Base-by-base conservation (phyloP, 768 basidiomycete genomes). In the Suillus hirtellus region DNA sequence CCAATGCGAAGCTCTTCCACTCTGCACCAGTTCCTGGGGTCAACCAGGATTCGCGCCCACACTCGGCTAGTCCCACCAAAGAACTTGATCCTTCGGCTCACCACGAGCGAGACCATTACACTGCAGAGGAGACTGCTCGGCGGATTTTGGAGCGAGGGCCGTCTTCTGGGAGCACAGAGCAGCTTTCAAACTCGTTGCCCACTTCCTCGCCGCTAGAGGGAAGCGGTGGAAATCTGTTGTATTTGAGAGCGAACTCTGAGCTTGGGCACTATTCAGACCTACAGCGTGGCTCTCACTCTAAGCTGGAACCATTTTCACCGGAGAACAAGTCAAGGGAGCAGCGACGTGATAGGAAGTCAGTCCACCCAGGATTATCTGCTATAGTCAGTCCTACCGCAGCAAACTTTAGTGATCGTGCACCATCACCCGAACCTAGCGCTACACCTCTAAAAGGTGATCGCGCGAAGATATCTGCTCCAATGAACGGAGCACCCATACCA, bases 381-480 rank as follows among this genome's bases (percentile, higher is more conserved):
- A 79, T 86, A 11, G 79, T 77, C 60, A 78, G 84, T 55, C 79
- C 88, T 9, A 66, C 59, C 74, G 71, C 55, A 66, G 3, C 74
- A 17, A 67, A 80, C 47, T 76, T 79, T 60, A 60, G 61, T 15
- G 78, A 75, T 21, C 78, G 71, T 66, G 65, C 79, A 14, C 73
- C 81, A 24, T 79, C 80, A 6, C 79, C 82, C 37, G 87, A 89
- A 62, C 79, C 86, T 53, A 75, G 76, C 4, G 76, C 82, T 37
- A 82, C 82, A 24, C 84, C 84, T 53, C 35, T 62, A 5, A 70
- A 84, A 82, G 66, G 85, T 77, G 88, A 90, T 62, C 90, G 89
- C 73, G 86, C 88, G 56, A 95, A 95, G 77, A 97, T 98, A 58
- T 96, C 94, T 19, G 92, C 87, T 1, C 96, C 95, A 40, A 81